phyloP scores from a whole-genome alignment of 2,329 filamentous ascomycete species.

The Aplosporella prunicola region DNA sequence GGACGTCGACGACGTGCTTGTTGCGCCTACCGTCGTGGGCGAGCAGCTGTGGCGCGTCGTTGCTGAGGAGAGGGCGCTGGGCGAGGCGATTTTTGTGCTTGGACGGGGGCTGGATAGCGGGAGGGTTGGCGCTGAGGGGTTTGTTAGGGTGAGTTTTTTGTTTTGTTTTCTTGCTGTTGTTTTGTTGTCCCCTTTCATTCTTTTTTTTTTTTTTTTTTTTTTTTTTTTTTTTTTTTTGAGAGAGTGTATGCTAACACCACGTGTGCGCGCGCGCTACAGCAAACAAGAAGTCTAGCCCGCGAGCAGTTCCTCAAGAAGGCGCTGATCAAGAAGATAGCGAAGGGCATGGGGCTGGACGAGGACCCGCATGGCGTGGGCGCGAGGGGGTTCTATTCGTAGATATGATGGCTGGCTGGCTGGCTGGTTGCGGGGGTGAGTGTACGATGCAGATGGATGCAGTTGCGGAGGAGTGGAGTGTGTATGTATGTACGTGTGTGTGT shows the following conservation, averaged over 20 bases:
- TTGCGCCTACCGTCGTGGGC: slow-evolving; percentile 87
- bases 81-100: slow-evolving; percentile 77
- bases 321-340: slow-evolving; percentile 65
- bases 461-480: too few relatives aligned
- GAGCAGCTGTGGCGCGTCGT: slow-evolving; percentile 86
- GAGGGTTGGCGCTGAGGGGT: slow-evolving; percentile 59
- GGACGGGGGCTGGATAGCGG: slow-evolving; percentile 66
- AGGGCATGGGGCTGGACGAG: slow-evolving; percentile 60
- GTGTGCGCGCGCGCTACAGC: slow-evolving; percentile 25
- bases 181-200: neutral
- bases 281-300: slow-evolving; percentile 60
- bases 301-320: slow-evolving; percentile 83
- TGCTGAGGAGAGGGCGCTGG: slow-evolving; percentile 78
- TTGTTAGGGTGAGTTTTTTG: slow-evolving; percentile 53
- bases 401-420: too few relatives aligned
- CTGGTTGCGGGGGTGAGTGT: too few relatives aligned
- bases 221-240: too few relatives aligned
- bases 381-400: too few relatives aligned
- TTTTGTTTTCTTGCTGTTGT: neutral
- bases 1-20: slow-evolving; percentile 78
- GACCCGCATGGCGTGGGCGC: neutral
- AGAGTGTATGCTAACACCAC: neutral
- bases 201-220: neutral
- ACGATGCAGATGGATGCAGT: too few relatives aligned
- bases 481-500: too few relatives aligned